A percentile compares a stretch with the other conserved stretches of the same genome.
phyloP scores from a whole-genome alignment of 106 monocot genomes.

The Ottelia alismoides region DNA sequence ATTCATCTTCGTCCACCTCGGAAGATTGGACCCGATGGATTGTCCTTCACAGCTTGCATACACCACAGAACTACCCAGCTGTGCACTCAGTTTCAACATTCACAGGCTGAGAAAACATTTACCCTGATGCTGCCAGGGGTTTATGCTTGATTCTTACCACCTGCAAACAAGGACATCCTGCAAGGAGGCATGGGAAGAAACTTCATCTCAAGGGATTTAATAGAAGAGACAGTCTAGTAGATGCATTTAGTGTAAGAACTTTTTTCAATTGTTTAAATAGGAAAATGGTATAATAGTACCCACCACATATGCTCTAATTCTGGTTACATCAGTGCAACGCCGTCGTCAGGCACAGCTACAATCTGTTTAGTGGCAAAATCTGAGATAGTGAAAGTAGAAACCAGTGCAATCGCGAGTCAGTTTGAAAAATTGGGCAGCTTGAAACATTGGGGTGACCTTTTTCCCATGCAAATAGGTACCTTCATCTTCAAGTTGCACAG shows the following conservation, averaged over 20 bases:
- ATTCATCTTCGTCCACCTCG: too few species aligned
- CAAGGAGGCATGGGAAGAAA: constrained; percentile 56
- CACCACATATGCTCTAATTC: background rate
- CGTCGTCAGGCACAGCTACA: constrained; percentile 73
- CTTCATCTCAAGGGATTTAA: constrained; percentile 63
- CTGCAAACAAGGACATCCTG: constrained; percentile 28
- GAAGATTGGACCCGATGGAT: constrained; percentile 36
- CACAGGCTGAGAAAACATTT: constrained; percentile 37
- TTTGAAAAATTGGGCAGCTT: too few species aligned
- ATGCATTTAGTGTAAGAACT: constrained; percentile 34
- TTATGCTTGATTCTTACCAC: constrained; percentile 71
- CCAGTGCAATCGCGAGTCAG: constrained; percentile 39
- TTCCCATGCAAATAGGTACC: constrained; percentile 93
- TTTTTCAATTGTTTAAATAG: background rate
- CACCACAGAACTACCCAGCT: constrained; percentile 78
- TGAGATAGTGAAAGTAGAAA: constrained; percentile 69
- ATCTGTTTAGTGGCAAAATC: constrained; percentile 39
- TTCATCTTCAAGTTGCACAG: constrained; percentile 68
- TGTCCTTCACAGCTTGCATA: constrained; percentile 85
- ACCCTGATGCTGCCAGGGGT: constrained; percentile 33
- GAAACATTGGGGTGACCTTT: constrained; percentile 38
- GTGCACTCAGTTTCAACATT: constrained; percentile 80
- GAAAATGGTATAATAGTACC: background rate
- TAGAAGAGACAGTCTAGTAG: constrained; percentile 42
- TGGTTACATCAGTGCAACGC: constrained; percentile 27